These are phyloP conservation scores for Rhodotorula babjevae DNA, from an alignment of 768 basidiomycete genomes.

Conservation along the genomic window DNA sequence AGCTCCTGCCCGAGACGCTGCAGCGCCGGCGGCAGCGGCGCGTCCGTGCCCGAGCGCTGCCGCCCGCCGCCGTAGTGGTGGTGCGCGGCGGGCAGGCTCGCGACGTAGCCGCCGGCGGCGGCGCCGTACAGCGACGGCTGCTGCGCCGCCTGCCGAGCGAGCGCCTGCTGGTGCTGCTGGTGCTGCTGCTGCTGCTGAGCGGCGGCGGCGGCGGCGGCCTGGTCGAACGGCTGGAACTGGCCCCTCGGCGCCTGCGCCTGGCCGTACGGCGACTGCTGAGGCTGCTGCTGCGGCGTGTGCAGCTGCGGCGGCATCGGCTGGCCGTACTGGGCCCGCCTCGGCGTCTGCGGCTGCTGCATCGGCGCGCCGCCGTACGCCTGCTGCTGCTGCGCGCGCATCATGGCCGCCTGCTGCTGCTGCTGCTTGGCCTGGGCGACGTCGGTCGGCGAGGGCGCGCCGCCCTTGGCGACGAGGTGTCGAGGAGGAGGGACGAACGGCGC, in stretches of 20 bases:
- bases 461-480: slow-evolving; percentile 6
- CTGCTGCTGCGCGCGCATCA: not conserved
- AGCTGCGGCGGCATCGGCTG: slow-evolving; percentile 51
- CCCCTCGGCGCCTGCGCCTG: slow-evolving; percentile 54
- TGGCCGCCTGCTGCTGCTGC: slow-evolving; percentile 1
- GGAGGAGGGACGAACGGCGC: slow-evolving; percentile 41
- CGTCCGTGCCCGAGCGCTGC: slow-evolving; percentile 75
- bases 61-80: slow-evolving; percentile 52
- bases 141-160: slow-evolving; percentile 17
- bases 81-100: slow-evolving; percentile 45
- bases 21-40: slow-evolving; percentile 77
- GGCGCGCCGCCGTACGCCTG: slow-evolving; percentile 74
- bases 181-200: slow-evolving; percentile 38
- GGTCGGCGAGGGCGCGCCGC: slow-evolving; percentile 14
- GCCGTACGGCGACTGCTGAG: slow-evolving; percentile 21
- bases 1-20: slow-evolving; percentile 41
- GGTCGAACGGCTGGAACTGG: not conserved
- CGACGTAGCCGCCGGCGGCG: slow-evolving; percentile 20
- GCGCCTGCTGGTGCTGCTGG: slow-evolving; percentile 28
- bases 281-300: slow-evolving; percentile 37
- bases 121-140: slow-evolving; percentile 27
- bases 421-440: slow-evolving; percentile 48
- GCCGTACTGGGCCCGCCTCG: slow-evolving; percentile 58
- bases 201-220: slow-evolving; percentile 36
- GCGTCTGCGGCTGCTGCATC: slow-evolving; percentile 80